Base-by-base conservation (phyloP, 805 yeast genomes). In the Jamesozyma spencerorum region DNA sequence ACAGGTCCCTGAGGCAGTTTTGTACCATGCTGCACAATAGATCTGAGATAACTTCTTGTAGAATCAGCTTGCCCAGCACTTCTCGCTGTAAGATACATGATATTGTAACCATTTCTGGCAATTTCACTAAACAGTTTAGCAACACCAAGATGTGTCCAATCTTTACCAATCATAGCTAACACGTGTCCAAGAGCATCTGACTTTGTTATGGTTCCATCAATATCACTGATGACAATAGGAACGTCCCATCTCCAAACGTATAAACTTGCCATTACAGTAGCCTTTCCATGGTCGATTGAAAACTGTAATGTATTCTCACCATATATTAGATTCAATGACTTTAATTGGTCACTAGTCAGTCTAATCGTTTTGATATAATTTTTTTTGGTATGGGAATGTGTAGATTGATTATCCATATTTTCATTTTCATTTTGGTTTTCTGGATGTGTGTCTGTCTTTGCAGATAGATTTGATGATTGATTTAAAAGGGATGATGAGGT, bases 181-280 rank as follows among this genome's bases (percentile, higher is more conserved):
- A 92, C 90, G 62, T 92, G 98, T 2, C 98, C 98, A 53, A 92
- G 67, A 0, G 98, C 98, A 65, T 92, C 98, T 1, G 97, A 87
- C 62, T 87, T 88, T 14, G 98, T 92, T 49, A 92, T 92, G 1
- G 98, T 92, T 14, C 98, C 98, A 60, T 92, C 98, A 43, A 92
- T 92, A 64, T 92, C 98, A 7, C 96, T 85, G 19, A 92, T 90
- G 5, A 92, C 98, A 32, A 92, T 83, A 1, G 97, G 97, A 0
- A 81, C 79, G 42, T 77, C 71, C 49, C 80, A 71, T 47, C 79
- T 77, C 98, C 98, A 92, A 31, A 85, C 70, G 54, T 71, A 90
- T 40, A 92, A 67, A 49, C 81, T 77, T 0, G 95, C 78, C 10
- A 66, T 68, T 10, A 90, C 75, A 26, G 79, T 69, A 1, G 97